Conservation (phyloP, 345 rosid species). For the Murraya koenigii region DNA sequence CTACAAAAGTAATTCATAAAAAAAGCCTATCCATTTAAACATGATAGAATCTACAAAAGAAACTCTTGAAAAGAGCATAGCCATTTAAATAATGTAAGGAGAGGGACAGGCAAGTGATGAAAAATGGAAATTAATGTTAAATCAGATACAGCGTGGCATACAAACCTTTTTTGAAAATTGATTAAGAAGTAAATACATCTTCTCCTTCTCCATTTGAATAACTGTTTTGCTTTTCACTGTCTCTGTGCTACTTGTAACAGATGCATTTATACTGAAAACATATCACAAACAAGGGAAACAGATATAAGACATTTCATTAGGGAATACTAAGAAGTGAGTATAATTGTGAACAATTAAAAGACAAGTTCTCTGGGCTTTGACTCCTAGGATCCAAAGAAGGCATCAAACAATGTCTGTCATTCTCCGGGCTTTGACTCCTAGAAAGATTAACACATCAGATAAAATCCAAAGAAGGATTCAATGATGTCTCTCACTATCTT, state of each 20-base stretch:
- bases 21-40: background rate
- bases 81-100: background rate
- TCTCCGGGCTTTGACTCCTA: too few species aligned
- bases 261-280: conserved; percentile 73
- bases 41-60: conserved; percentile 59
- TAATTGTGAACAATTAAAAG: background rate
- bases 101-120: background rate
- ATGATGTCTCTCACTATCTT: background rate
- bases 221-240: conserved; percentile 81
- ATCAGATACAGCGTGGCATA: background rate
- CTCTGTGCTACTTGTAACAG: conserved; percentile 94
- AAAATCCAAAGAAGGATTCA: background rate
- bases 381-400: too few species aligned
- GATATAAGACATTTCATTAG: background rate
- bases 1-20: conserved; percentile 21
- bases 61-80: background rate
- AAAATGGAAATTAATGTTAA: background rate
- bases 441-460: background rate
- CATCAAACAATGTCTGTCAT: too few species aligned
- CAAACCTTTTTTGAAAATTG: conserved; percentile 64
- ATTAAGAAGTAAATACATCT: conserved; percentile 76
- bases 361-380: background rate
- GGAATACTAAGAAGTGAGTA: background rate
- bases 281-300: background rate
- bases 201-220: conserved; percentile 86